Evolutionary conservation across 139 green algal genomes (phyloP).

Genomic region (Eudorina sp.): DNA sequence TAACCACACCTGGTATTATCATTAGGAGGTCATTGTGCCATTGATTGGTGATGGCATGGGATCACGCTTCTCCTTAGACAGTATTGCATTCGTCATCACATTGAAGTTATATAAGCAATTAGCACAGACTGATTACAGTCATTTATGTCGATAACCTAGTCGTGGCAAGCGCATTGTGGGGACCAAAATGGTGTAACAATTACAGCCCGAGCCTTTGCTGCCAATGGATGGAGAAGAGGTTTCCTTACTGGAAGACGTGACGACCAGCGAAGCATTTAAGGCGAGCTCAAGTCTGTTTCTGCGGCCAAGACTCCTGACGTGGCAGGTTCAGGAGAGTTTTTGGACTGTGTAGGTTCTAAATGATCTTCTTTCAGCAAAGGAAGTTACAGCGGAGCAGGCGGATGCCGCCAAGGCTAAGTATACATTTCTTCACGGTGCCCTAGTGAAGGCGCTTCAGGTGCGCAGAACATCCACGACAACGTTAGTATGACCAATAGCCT

Average conservation of each 20-base stretch:
- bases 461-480: neutral
- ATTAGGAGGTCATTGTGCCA: too few species aligned
- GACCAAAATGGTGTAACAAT: neutral
- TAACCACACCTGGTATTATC: too few species aligned
- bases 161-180: too few species aligned
- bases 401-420: slow-evolving; percentile 60
- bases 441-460: slow-evolving; percentile 68
- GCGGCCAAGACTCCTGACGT: neutral
- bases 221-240: slow-evolving; percentile 16
- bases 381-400: slow-evolving; percentile 49
- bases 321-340: neutral
- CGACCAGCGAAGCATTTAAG: slow-evolving; percentile 60
- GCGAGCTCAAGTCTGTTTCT: too few species aligned
- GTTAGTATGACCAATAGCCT: neutral
- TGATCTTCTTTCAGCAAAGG: slow-evolving; percentile 50
- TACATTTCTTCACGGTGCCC: slow-evolving; percentile 55
- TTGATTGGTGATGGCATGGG: too few species aligned
- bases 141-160: too few species aligned
- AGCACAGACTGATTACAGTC: neutral
- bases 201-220: neutral
- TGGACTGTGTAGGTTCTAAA: slow-evolving; percentile 58
- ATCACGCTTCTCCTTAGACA: neutral
- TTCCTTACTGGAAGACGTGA: slow-evolving; percentile 56
- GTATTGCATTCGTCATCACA: neutral
- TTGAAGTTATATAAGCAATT: neutral